Evolutionary conservation across 2,329 filamentous ascomycete genomes (phyloP).

Genomic region (Fusarium transvaalense): DNA sequence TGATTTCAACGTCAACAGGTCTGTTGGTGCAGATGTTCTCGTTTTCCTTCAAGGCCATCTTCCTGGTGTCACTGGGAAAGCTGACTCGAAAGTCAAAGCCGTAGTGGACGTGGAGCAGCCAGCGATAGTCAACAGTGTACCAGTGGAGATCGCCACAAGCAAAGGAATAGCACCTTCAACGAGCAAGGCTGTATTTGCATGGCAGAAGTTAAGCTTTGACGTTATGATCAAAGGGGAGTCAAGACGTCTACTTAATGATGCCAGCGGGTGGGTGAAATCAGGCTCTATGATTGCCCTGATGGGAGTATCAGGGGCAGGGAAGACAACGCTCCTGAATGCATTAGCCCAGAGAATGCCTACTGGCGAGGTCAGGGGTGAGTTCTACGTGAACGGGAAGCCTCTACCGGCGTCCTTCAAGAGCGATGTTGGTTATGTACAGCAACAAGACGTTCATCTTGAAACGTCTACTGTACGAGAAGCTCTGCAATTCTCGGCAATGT

Average conservation of each 20-base stretch:
- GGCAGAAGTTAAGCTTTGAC: background rate
- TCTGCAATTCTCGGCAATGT: constrained; percentile 66
- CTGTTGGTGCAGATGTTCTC: constrained; percentile 71
- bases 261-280: constrained; percentile 3
- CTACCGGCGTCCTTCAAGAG: background rate
- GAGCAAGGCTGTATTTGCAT: background rate
- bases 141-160: background rate
- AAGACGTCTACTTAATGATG: background rate
- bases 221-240: constrained; percentile 1
- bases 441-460: constrained; percentile 59
- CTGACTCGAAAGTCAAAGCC: background rate
- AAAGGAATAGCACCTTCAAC: background rate
- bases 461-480: constrained; percentile 68
- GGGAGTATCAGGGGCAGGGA: constrained; percentile 10
- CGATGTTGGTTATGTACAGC: constrained; percentile 10
- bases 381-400: background rate
- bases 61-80: constrained; percentile 47
- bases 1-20: constrained; percentile 65
- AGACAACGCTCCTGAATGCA: constrained; percentile 7
- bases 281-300: constrained; percentile 9
- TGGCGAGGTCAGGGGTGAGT: background rate
- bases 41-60: constrained; percentile 72
- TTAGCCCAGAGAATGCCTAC: background rate
- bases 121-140: background rate
- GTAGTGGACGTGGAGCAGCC: background rate